Base-by-base conservation (phyloP, 768 basidiomycete species). In the Leccinum pellstonianum region DNA sequence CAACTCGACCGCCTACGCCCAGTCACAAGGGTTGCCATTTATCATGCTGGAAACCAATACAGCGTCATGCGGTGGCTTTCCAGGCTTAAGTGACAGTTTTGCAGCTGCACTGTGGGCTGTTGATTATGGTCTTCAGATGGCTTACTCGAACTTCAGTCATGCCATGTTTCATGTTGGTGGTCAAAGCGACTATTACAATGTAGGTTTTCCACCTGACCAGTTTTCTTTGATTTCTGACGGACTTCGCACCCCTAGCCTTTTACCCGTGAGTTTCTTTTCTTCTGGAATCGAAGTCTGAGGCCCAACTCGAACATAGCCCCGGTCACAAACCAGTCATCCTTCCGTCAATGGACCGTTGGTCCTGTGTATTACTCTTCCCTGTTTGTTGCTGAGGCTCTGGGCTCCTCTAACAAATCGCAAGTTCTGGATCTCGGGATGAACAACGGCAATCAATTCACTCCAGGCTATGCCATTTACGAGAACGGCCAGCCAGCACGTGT, bases 361-460 rank as follows among this genome's bases (percentile, higher is more conserved):
- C 81, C 87, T 0, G 74, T 87, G 49, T 91, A 88, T 76, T 93
- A 93, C 72, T 80, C 91, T 1, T 80, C 86, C 1, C 74, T 95
- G 29, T 79, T 86, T 62, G 77, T 88, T 46, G 82, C 90, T 1
- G 92, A 93, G 70, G 79, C 81, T 3, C 77, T 93, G 31, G 90
- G 89, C 17, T 77, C 79, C 48, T 81, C 82, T 46, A 86, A 86
- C 71, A 75, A 71, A 2, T 83, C 88, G 1, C 88, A 83, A 60
- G 79, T 93, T 29, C 73, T 89, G 29, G 91, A 93, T 71, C 77
- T 90, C 31, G 69, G 70, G 19, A 78, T 80, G 51, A 84, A 82
- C 64, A 67, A 66, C 48, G 79, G 73, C 21, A 82, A 76, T 64
- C 75, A 78, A 12, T 83, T 75, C 62, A 88, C 86, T 6, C 87